Conservation (phyloP, 768 basidiomycete genomes). For the Lyophyllum atratum region DNA sequence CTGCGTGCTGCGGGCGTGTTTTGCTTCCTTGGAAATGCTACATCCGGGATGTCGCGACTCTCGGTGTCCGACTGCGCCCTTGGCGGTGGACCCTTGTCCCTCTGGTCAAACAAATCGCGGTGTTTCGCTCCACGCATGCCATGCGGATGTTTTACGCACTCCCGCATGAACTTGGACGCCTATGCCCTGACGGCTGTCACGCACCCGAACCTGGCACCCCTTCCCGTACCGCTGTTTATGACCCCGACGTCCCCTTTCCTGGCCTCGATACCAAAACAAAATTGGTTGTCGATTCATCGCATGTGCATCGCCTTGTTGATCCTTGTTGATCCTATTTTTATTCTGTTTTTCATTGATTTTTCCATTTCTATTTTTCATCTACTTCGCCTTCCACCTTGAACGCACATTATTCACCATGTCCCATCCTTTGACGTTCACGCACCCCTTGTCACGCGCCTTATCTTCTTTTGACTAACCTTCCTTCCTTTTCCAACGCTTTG, state of each 20-base stretch:
- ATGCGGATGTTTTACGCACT: neutral
- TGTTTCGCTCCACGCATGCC: neutral
- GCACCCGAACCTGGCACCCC: neutral
- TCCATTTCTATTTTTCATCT: neutral
- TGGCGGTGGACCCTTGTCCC: neutral
- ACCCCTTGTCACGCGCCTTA: neutral
- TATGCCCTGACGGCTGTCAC: neutral
- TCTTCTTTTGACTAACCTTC: neutral
- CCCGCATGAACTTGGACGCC: neutral
- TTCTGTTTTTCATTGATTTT: neutral
- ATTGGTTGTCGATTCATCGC: no score
- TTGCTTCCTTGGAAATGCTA: neutral
- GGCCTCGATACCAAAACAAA: no score
- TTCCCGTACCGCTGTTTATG: neutral
- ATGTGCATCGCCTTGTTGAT: constrained; percentile 1
- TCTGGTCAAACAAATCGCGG: neutral
- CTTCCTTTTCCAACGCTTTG: neutral
- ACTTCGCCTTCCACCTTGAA: neutral
- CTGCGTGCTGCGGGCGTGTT: constrained; percentile 4
- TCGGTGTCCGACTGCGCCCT: neutral
- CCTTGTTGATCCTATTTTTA: neutral
- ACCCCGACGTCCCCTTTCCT: neutral
- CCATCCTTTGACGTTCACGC: neutral
- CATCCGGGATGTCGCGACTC: neutral
- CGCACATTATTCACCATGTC: neutral